Base-by-base conservation (phyloP, 805 yeast species). In the Komagataella pastoris region DNA sequence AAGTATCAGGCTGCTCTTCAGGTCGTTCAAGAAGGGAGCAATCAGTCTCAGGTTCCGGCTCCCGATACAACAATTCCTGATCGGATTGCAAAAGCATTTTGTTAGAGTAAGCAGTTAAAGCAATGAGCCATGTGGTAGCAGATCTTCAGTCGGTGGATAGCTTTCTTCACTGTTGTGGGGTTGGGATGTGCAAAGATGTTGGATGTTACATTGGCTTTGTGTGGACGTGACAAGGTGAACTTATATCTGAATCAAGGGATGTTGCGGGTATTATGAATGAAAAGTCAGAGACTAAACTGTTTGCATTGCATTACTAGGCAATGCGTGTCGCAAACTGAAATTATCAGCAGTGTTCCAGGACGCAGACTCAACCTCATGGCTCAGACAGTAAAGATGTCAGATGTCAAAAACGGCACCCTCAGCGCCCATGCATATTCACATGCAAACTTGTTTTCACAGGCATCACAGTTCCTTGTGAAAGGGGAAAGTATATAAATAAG, bases 1-100 rank as follows among this genome's bases (percentile, higher is more conserved):
- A 64, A 0, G 78, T 71, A 17, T n/a, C n/a, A 8, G 47, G 40
- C n/a, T 30, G 40, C 40, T 30, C 40, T 30, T 30, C 40, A 14
- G 40, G 40, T 5, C 10, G 40, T 14, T 30, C 40, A 30, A 30
- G 8, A 30, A 30, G 40, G 14, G 40, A 30, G 14, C 1, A 14
- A 10, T 30, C 40, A 30, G 40, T 30, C n/a, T 30, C 40, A 3
- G 40, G 40, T 10, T 30, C 40, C 40, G 40, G 40, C 6, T 30
- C 40, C 40, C n/a, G 40, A 8, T 30, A 30, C 40, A 30, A 12
- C 40, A 30, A 14, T 30, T 30, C 40, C 40, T 30, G 14, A 8
- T 30, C 40, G 40, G 40, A 30, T 30, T 30, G 40, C 40, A 30
- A 30, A 10, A n/a, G 40, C 40, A 30, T 30, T 10, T 10, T 30